Base-by-base conservation (phyloP, 106 monocot genomes). In the Dendrobium nobile region DNA sequence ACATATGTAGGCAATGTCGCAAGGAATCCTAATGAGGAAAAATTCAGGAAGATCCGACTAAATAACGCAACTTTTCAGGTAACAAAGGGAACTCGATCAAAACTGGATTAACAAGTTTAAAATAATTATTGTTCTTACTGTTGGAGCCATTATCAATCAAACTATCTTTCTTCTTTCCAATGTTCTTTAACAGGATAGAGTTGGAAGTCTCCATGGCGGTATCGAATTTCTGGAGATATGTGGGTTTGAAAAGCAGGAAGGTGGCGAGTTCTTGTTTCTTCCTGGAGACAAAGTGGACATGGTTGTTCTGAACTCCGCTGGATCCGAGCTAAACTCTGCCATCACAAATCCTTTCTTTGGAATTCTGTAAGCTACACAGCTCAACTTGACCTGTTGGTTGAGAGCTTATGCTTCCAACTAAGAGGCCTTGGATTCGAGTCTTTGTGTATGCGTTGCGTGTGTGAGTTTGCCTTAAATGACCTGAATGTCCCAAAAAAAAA, bases 261-360 rank as follows among this genome's bases (percentile, higher is more conserved):
- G 84, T 19, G 82, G 81, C 9, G 96, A 93, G 41, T 88, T 92
- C 58, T 73, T 96, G 81, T 84, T 84, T 78, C 75, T 96, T 41
- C 80, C 91, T 2, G 86, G 86, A 77, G 91, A 90, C 41, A 96
- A 96, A 80, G 91, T 96, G 17, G 96, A 96, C 75, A 79, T 82
- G 51, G 80, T 82, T 0, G 83, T 96, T 67, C 82, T 96, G 15
- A 91, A 92, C 75, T 81, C 81, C 9, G 96, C 93, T 15, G 96
- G 93, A 47, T 84, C 91, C 0, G 93, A 93, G 82, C 88, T 96
- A 41, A 93, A 87, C 78, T 96, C 96, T 79, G 93, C 96, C 77
- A 88, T 93, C 55, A 47, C 87, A 55, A 96, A 96, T 65, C 93
- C 96, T 10, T 96, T 93, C 82, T 96, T 96, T 73, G 96, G 96